Conservation (phyloP, 257 asterid genomes). For the Solanum lycopersicoides region DNA sequence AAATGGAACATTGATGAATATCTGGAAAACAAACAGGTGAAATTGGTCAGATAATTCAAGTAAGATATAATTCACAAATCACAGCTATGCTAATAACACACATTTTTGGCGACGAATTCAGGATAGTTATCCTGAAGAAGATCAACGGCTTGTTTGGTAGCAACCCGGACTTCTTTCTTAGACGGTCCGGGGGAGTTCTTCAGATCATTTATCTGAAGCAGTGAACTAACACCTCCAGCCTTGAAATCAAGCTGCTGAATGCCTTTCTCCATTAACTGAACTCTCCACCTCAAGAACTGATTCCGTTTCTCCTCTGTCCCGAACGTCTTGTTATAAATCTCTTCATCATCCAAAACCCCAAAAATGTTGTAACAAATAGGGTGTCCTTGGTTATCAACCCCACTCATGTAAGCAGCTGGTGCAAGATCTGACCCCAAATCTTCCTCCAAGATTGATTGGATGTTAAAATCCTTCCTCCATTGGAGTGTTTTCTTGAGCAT, state of each 20-base stretch:
- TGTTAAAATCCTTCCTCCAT: constrained; percentile 61
- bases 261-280: constrained; percentile 74
- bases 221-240: constrained; percentile 42
- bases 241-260: constrained; percentile 52
- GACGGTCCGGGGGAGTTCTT: constrained; percentile 52
- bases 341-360: constrained; percentile 46
- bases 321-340: constrained; percentile 33
- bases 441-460: constrained; percentile 43
- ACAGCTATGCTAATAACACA: constrained; percentile 1
- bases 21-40: constrained; percentile 25
- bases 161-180: constrained; percentile 62
- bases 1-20: constrained; percentile 74
- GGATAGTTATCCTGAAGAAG: constrained; percentile 84
- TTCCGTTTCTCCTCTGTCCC: constrained; percentile 49
- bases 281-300: constrained; percentile 73
- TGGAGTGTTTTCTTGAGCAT: constrained; percentile 65
- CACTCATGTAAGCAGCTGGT: constrained; percentile 56
- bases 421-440: constrained; percentile 43
- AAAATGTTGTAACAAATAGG: constrained; percentile 77
- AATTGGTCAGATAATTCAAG: background rate
- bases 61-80: background rate
- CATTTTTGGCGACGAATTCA: constrained; percentile 70
- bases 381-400: constrained; percentile 50
- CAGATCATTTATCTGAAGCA: constrained; percentile 67
- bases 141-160: constrained; percentile 46